phyloP scores from a whole-genome alignment of 2,329 filamentous ascomycete genomes.

The Ophiosphaerella korrae region DNA sequence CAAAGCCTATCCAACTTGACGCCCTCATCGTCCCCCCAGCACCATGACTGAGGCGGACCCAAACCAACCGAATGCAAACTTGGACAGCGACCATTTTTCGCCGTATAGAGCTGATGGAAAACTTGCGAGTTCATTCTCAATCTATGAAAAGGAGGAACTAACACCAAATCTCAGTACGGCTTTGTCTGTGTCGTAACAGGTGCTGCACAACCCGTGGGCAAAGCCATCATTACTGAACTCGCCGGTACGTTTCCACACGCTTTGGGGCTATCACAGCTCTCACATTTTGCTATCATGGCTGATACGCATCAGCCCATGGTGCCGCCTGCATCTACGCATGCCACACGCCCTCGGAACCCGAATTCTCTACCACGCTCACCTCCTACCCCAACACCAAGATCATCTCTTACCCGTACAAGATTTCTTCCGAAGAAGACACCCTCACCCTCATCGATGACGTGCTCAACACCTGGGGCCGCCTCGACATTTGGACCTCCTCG shows the following conservation, averaged over 20 bases:
- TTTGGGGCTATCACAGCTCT: background rate
- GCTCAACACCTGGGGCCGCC: constrained; percentile 61
- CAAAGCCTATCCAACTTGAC: background rate
- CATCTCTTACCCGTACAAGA: constrained; percentile 65
- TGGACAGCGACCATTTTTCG: constrained; percentile 58
- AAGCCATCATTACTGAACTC: constrained; percentile 64
- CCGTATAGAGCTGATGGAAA: constrained; percentile 64
- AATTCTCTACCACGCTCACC: constrained; percentile 51
- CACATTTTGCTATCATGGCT: background rate
- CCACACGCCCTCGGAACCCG: constrained; percentile 50
- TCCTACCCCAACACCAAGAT: constrained; percentile 62
- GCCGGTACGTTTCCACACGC: constrained; percentile 51
- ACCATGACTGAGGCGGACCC: constrained; percentile 7
- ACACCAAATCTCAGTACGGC: constrained; percentile 55
- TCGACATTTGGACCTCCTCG: constrained; percentile 65
- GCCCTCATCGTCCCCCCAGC: background rate
- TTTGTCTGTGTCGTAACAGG: constrained; percentile 70
- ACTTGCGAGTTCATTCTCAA: constrained; percentile 50
- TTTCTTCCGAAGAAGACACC: constrained; percentile 65
- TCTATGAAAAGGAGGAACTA: background rate
- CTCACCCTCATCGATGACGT: constrained; percentile 66
- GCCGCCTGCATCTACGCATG: constrained; percentile 68
- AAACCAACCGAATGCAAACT: constrained; percentile 2
- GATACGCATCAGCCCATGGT: constrained; percentile 58
- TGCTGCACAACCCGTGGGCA: constrained; percentile 64